A percentile compares a stretch with the other conserved stretches of the same genome.
These are phyloP conservation scores for Pseudopithomyces maydicus DNA, from an alignment of 2,329 filamentous ascomycete genomes.

Conservation along the genomic window DNA sequence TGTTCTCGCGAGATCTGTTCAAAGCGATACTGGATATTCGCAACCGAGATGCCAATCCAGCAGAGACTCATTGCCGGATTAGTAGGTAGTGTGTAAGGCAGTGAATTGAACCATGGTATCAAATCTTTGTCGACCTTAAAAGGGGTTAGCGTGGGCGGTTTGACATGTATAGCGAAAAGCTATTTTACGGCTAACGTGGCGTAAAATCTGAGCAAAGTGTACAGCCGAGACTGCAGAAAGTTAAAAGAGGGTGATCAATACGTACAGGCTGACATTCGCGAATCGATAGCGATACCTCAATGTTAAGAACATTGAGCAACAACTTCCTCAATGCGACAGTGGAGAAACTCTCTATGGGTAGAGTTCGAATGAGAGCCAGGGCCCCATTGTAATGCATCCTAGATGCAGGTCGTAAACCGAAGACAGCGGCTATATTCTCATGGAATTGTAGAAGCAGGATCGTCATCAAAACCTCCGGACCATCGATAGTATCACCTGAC, in stretches of 20 bases:
- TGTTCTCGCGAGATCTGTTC: not conserved
- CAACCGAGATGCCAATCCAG: not conserved
- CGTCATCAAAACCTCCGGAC: not conserved
- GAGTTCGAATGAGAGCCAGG: not conserved
- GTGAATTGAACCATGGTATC: not conserved
- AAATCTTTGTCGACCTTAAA: not conserved
- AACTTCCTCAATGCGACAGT: not conserved
- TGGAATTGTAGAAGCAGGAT: slow-evolving; percentile 3
- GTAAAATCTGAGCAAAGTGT: not conserved
- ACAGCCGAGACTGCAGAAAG: not conserved
- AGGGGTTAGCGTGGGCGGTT: not conserved
- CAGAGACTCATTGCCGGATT: not conserved
- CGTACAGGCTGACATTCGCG: slow-evolving; percentile 3
- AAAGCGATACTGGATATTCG: not conserved
- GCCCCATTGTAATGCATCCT: slow-evolving; percentile 1
- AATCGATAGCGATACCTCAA: not conserved
- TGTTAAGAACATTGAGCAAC: slow-evolving; percentile 2
- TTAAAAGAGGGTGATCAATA: not conserved
- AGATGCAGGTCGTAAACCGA: not conserved
- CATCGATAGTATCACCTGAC: not conserved
- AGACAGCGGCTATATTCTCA: slow-evolving; percentile 1
- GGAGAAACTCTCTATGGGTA: not conserved
- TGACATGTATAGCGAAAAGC: not conserved
- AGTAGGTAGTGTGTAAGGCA: not conserved
- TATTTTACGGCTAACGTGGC: not conserved